Conservation (phyloP, 1,284 basidiomycete genomes). For the Trametes pubescens region DNA sequence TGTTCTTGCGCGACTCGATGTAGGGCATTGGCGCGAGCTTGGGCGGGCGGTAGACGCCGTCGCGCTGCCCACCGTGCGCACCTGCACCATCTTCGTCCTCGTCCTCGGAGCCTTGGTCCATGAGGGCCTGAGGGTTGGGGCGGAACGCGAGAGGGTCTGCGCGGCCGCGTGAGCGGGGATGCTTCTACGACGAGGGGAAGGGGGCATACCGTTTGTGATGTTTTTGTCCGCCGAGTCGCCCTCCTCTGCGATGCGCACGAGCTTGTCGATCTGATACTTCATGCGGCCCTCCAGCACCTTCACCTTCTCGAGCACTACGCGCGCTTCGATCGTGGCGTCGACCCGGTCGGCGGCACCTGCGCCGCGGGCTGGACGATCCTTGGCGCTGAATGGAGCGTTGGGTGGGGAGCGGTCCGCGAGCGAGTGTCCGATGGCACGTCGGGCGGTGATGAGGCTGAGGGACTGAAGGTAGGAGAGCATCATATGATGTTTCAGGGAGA, state of each 20-base stretch:
- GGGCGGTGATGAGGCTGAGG: constrained; percentile 78
- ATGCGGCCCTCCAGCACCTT: constrained; percentile 86
- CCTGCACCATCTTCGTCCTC: constrained; percentile 43
- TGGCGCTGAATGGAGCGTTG: constrained; percentile 57
- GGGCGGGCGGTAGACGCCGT: constrained; percentile 89
- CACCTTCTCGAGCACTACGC: constrained; percentile 82
- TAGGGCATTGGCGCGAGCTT: constrained; percentile 94
- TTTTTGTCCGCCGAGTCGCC: constrained; percentile 60
- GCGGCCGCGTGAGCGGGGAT: constrained; percentile 12
- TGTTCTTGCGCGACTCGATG: constrained; percentile 64
- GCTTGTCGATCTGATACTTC: constrained; percentile 96
- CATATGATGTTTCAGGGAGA: constrained; percentile 89
- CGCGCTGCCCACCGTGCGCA: constrained; percentile 45
- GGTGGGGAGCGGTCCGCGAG: constrained; percentile 61
- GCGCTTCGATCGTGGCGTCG: constrained; percentile 76
- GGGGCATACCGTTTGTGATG: constrained; percentile 67
- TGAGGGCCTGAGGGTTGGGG: constrained; percentile 82
- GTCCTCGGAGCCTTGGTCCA: constrained; percentile 50
- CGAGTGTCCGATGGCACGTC: constrained; percentile 71
- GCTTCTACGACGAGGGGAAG: constrained; percentile 7
- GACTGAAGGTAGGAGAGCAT: constrained; percentile 91
- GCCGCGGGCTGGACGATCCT: constrained; percentile 63
- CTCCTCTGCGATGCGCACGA: constrained; percentile 76
- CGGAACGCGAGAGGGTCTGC: constrained; percentile 91
- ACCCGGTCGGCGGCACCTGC: constrained; percentile 69